Base-by-base conservation (phyloP, 202 grass and related monocot species). In the Brachypodium distachyon region DNA sequence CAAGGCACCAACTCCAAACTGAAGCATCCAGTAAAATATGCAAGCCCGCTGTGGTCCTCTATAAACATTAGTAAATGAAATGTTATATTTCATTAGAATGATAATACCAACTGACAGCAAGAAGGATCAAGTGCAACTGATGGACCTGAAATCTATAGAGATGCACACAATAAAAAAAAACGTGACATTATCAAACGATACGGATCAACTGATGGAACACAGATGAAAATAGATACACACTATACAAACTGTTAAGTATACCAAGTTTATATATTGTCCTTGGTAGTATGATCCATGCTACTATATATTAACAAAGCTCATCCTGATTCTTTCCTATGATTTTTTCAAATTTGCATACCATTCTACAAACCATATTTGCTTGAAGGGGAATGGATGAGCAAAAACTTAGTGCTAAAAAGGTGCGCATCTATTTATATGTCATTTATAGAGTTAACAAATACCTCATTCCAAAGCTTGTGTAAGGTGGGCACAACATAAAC, bases 1-100 rank as follows among this genome's bases (percentile, higher is more conserved):
- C 57, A 95, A 67, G 36, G 49, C 29, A 70, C 85, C 83, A 63
- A 88, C 74, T 71, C 69, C 73, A 89, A 95, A 68, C 46, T 93
- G 91, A 89, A 99, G 87, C 46, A 79, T 74, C 77, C 84, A 92
- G 82, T 92, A 98, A 28, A 95, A 66, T 76, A 87, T 49, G 59
- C 91, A 92, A 75, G 80, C 85, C 69, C 40, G 84, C 71, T 56
- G 84, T 72, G 96, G 73, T 34, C 92, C 89, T 88, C 89, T 95
- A 74, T 37, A 26, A 83, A 83, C 9, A 52, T 80, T 21, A 70
- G 56, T 25, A 2, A 28, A 87, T 29, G 33, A 73, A 57, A 63
- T 25, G 26, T 67, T 81, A 49, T 38, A 74, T 73, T n/a, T 27
- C 17, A 86, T 51, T 23, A 36, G 61, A 75, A 82, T 38, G 26